Evolutionary conservation across 768 basidiomycete species (phyloP), one percentile per base, ranked within the genome.

Genomic region (Mycena crocata): DNA sequence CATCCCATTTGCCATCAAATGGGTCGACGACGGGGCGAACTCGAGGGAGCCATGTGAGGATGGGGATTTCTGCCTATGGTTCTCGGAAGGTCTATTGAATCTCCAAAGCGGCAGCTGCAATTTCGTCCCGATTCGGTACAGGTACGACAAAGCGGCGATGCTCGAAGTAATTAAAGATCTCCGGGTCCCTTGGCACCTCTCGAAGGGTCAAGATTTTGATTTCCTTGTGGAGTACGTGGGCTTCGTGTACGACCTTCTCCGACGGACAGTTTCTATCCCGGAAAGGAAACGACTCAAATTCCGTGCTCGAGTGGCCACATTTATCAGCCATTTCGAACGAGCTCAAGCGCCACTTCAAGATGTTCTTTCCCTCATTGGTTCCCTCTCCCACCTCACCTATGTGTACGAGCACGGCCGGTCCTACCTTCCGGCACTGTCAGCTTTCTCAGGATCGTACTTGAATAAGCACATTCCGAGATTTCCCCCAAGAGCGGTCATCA

Each of bases 201-300:
- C 35, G 30, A 57, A 57, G 19, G 56, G 56, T 40, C 56, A 57
- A 31, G 56, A 57, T 32, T 57, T 57, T n/a, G 42, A 57, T 31
- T 57, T 57, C 42, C 1, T 57, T 15, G 42, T 57, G 56, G 57
- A 57, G 35, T 57, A 57, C 15, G 44, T 57, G 12, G 57, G 57
- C 7, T 57, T 57, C 21, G 23, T 57, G 19, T 57, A 45, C 9
- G 30, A 57, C 32, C 57, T 57, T 1, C 19, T 57, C 2, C 57
- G 32, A 4, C 57, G 57, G 5, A 56, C 39, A 21, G 54, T 56
- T 14, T 23, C 39, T 7, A 37, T 56, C 23, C 54, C 39, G 5
- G 40, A 56, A 21, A 44, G 44, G 28, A 56, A 56, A 15, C 55
- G 55, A 1, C 19, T 56, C 14, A 56, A 56, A 31, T 56, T 30